phyloP scores from a whole-genome alignment of 306 rosid genomes.

The Rosa multiflora region DNA sequence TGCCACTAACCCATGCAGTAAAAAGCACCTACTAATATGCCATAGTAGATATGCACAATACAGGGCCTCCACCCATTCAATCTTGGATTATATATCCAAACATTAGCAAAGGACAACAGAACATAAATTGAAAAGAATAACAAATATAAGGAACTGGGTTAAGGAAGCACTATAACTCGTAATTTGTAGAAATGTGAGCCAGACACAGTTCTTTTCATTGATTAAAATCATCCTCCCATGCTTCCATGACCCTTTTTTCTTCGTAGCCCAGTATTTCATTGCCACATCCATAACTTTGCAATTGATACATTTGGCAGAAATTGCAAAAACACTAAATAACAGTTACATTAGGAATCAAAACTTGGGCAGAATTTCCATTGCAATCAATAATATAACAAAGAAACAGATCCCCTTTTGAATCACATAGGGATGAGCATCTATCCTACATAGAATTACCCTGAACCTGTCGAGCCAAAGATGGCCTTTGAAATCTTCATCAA shows the following conservation, averaged over 20 bases:
- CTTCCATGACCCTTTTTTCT: background rate
- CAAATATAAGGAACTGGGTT: background rate
- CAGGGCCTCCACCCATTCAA: background rate
- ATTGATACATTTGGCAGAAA: background rate
- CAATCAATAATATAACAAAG: background rate
- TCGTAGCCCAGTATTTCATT: no score
- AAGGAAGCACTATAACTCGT: background rate
- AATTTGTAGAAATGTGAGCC: background rate
- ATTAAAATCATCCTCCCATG: no score
- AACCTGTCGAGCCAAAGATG: background rate
- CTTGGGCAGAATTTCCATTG: background rate
- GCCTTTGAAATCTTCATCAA: slow-evolving; percentile 4
- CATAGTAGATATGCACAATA: background rate
- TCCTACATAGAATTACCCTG: background rate
- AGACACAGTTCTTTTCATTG: background rate
- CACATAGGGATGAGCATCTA: background rate
- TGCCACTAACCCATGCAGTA: background rate
- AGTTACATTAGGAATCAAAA: background rate
- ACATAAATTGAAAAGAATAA: background rate
- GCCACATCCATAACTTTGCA: background rate
- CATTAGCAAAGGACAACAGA: background rate
- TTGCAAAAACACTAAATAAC: background rate
- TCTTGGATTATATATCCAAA: slow-evolving; percentile 5
- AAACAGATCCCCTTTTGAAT: background rate
- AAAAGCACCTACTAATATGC: background rate